These are phyloP conservation scores for Suhomyces taliae DNA, from an alignment of 1,139 yeast genomes.

Conservation along the genomic window DNA sequence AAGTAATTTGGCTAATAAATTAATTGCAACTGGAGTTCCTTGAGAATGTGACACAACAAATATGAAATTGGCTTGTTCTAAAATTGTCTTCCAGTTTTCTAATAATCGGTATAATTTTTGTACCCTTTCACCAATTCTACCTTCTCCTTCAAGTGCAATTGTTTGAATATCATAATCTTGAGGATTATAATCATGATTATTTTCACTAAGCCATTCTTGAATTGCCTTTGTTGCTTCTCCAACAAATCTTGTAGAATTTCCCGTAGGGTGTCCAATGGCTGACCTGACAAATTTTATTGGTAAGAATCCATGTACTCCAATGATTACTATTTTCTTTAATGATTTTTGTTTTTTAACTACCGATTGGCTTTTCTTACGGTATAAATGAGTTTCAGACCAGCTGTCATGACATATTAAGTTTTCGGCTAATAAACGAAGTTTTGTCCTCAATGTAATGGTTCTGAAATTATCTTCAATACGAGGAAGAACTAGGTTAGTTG, in stretches of 20 bases:
- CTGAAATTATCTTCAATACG: constrained; percentile 33
- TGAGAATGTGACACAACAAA: constrained; percentile 47
- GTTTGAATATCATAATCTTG: constrained; percentile 38
- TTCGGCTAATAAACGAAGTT: constrained; percentile 36
- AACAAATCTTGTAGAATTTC: constrained; percentile 38
- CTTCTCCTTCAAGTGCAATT: constrained; percentile 55
- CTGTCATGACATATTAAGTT: constrained; percentile 29
- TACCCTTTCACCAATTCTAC: constrained; percentile 44
- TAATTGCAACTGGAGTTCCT: constrained; percentile 47
- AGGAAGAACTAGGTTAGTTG: constrained; percentile 22
- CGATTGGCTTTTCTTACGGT: constrained; percentile 19
- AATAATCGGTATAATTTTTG: constrained; percentile 34
- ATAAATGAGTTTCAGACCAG: constrained; percentile 36
- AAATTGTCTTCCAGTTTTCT: constrained; percentile 42
- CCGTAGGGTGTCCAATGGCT: constrained; percentile 49
- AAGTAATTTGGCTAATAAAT: constrained; percentile 38
- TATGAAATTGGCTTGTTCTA: constrained; percentile 42
- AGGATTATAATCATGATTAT: constrained; percentile 21
- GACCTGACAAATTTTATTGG: constrained; percentile 52
- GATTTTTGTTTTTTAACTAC: constrained; percentile 18
- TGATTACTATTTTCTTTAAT: constrained; percentile 39
- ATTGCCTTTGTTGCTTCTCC: constrained; percentile 39
- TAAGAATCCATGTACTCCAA: constrained; percentile 53
- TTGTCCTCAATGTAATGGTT: constrained; percentile 40
- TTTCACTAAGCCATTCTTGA: constrained; percentile 37